A percentile compares a stretch with the other conserved stretches of the same genome.
phyloP scores from a whole-genome alignment of 2,329 filamentous ascomycete genomes.

The Cladosporium austrohemisphaericum region DNA sequence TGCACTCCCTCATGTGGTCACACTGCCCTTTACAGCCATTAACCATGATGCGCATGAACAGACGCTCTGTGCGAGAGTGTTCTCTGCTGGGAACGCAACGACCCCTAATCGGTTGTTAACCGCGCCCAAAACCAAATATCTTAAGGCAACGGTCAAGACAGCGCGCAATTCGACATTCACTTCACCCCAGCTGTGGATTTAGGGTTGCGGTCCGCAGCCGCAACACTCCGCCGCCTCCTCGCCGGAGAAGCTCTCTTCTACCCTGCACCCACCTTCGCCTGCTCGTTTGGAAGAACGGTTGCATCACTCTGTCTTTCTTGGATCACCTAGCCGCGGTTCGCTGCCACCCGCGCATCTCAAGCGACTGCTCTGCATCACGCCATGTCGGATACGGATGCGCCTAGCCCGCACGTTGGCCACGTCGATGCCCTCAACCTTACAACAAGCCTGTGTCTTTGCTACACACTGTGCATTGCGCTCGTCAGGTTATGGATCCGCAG shows the following conservation, averaged over 20 bases:
- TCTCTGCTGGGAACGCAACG: not conserved
- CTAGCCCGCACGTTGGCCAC: constrained; percentile 1
- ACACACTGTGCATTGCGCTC: constrained; percentile 29
- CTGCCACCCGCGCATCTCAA: constrained; percentile 8
- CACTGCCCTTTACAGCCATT: not conserved
- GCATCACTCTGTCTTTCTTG: constrained; percentile 1
- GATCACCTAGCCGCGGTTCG: constrained; percentile 7
- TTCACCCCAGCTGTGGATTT: constrained; percentile 1
- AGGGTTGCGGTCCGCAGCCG: not conserved
- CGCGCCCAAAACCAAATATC: not conserved
- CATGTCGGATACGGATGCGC: not conserved
- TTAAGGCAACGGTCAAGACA: constrained; percentile 3
- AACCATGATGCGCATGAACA: constrained; percentile 10
- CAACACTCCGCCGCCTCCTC: constrained; percentile 2
- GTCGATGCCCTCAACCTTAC: constrained; percentile 25
- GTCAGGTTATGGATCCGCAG: constrained; percentile 30
- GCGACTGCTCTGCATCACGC: constrained; percentile 7
- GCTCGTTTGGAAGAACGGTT: not conserved
- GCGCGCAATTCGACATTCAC: constrained; percentile 7
- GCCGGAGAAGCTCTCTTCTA: constrained; percentile 1
- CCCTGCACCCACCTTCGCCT: not conserved
- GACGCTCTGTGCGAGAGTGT: constrained; percentile 2
- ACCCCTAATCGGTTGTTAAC: not conserved
- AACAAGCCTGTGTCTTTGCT: constrained; percentile 31
- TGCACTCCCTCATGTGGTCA: not conserved